These are phyloP conservation scores for Mycena sanguinolenta DNA, from an alignment of 768 basidiomycete genomes.

Conservation along the genomic window DNA sequence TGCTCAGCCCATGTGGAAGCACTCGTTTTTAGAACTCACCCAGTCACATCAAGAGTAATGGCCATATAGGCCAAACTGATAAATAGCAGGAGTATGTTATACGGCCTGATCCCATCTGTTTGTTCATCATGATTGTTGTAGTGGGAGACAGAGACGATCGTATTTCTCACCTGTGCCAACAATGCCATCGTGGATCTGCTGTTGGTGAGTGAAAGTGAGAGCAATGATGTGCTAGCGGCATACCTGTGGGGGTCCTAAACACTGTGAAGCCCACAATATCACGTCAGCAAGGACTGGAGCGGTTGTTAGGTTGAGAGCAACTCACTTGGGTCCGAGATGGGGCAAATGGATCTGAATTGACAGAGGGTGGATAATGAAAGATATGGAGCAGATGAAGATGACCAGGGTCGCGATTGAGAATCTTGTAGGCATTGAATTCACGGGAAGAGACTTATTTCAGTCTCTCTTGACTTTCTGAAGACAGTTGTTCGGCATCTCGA, in stretches of 20 bases:
- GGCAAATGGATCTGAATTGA: constrained; percentile 54
- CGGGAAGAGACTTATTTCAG: background rate
- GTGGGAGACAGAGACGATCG: background rate
- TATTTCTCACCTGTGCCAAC: constrained; percentile 62
- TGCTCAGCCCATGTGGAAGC: too few species aligned
- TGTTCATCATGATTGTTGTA: too few species aligned
- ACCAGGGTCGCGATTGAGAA: constrained; percentile 64
- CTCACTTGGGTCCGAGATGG: constrained; percentile 45
- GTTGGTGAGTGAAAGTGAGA: background rate
- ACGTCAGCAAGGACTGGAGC: constrained; percentile 67
- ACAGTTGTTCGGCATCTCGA: too few species aligned
- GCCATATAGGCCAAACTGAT: constrained; percentile 93
- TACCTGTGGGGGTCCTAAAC: constrained; percentile 55
- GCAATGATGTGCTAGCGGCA: constrained; percentile 17
- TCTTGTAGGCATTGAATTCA: constrained; percentile 56
- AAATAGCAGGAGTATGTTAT: constrained; percentile 94
- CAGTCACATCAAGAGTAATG: constrained; percentile 68
- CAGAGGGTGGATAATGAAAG: constrained; percentile 65
- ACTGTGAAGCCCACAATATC: constrained; percentile 69
- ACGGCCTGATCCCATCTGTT: constrained; percentile 82
- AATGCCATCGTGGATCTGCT: constrained; percentile 78
- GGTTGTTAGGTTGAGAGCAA: constrained; percentile 65
- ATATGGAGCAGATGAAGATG: constrained; percentile 66
- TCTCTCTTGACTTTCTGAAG: too few species aligned
- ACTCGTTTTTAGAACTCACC: too few species aligned